Evolutionary conservation across 352 stramenopile species (phyloP).

Genomic region (Phytophthora pistaciae): DNA sequence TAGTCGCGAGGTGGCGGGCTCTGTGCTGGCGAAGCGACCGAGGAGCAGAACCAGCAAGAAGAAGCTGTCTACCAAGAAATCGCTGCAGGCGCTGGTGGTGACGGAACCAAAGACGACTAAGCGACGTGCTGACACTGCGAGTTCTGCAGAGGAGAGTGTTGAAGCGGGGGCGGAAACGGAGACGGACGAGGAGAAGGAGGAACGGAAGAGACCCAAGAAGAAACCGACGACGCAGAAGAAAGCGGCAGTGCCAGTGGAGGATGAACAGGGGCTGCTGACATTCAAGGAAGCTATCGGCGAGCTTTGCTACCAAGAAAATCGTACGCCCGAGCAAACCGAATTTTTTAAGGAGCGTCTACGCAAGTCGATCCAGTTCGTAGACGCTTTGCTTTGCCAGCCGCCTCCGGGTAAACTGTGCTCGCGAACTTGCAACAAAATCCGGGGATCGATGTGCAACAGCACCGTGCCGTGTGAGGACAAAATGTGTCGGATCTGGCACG

Average conservation of each 20-base stretch:
- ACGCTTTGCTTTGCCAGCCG: slow-evolving; percentile 70
- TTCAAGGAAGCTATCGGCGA: slow-evolving; percentile 74
- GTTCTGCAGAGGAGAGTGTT: slow-evolving; percentile 32
- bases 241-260: slow-evolving; percentile 43
- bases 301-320: slow-evolving; percentile 67
- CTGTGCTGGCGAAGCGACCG: slow-evolving; percentile 24
- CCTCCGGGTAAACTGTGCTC: slow-evolving; percentile 56
- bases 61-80: slow-evolving; percentile 30
- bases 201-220: slow-evolving; percentile 27
- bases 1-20: slow-evolving; percentile 19
- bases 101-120: slow-evolving; percentile 13
- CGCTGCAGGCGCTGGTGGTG: slow-evolving; percentile 18
- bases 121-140: slow-evolving; percentile 7
- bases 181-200: slow-evolving; percentile 23
- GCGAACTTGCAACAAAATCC: slow-evolving; percentile 61
- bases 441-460: slow-evolving; percentile 68
- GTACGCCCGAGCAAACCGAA: slow-evolving; percentile 53
- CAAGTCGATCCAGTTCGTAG: slow-evolving; percentile 76
- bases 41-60: slow-evolving; percentile 37
- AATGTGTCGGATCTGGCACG: slow-evolving; percentile 78
- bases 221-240: background rate
- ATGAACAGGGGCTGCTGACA: slow-evolving; percentile 51
- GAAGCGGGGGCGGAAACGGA: slow-evolving; percentile 39
- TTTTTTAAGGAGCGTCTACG: slow-evolving; percentile 77
- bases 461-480: slow-evolving; percentile 66